phyloP scores from a whole-genome alignment of 352 stramenopile species.

The Phytophthora nicotianae region DNA sequence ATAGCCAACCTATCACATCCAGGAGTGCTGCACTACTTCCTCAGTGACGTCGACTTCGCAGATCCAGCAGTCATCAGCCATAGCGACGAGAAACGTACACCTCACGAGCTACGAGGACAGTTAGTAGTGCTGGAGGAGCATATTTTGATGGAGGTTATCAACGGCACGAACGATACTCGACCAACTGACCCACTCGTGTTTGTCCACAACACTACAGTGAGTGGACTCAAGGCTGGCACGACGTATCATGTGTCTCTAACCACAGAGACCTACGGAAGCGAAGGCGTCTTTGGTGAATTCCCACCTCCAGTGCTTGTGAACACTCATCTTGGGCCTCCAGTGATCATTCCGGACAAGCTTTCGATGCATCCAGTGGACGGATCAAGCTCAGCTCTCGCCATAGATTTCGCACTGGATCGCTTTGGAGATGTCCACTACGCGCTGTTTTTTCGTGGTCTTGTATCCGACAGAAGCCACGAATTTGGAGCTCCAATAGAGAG shows the following conservation, averaged over 20 bases:
- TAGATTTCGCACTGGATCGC: constrained; percentile 58
- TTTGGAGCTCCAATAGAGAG: constrained; percentile 1
- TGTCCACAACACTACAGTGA: constrained; percentile 58
- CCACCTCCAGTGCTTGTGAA: constrained; percentile 72
- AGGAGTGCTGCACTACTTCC: constrained; percentile 72
- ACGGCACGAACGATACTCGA: constrained; percentile 74
- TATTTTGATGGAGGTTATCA: constrained; percentile 70
- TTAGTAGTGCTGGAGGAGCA: constrained; percentile 45
- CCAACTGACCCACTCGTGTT: constrained; percentile 67
- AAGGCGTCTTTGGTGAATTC: constrained; percentile 77
- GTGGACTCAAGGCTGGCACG: constrained; percentile 41
- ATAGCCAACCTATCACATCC: constrained; percentile 69
- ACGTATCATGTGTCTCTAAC: constrained; percentile 84
- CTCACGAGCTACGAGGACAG: constrained; percentile 56
- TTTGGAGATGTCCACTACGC: constrained; percentile 82
- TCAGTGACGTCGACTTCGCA: constrained; percentile 78
- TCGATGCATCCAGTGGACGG: constrained; percentile 39
- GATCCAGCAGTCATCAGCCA: constrained; percentile 62
- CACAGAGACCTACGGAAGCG: constrained; percentile 63
- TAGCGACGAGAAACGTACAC: constrained; percentile 10
- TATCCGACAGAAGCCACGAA: constrained; percentile 41
- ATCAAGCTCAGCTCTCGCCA: constrained; percentile 53
- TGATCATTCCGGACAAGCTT: constrained; percentile 42
- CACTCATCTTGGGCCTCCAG: constrained; percentile 55
- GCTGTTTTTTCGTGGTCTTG: constrained; percentile 68